These are phyloP conservation scores for Aegilops umbellulata DNA, from an alignment of 176 grass and related monocot genomes.

Conservation along the genomic window DNA sequence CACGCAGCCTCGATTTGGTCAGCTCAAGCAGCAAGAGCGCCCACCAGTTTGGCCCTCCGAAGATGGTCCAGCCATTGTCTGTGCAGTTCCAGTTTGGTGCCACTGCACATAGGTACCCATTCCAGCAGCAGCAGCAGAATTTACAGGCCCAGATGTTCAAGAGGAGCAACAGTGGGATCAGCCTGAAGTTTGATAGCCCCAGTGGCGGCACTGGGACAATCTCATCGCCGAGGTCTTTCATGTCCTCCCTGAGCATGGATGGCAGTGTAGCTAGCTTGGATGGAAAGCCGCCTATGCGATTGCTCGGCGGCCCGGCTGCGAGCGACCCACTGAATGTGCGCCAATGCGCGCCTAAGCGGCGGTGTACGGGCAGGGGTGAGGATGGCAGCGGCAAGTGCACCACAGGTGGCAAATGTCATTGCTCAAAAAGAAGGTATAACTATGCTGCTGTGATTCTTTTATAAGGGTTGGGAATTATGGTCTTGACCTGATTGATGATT, in stretches of 20 bases:
- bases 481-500: not conserved
- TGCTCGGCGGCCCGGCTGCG: constrained; percentile 44
- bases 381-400: constrained; percentile 75
- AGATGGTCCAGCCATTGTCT: constrained; percentile 45
- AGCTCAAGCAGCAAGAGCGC: constrained; percentile 25
- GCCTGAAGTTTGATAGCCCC: constrained; percentile 70
- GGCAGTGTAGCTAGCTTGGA: constrained; percentile 70
- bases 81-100: constrained; percentile 50
- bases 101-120: constrained; percentile 44
- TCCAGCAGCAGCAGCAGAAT: constrained; percentile 72
- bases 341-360: constrained; percentile 36
- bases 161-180: constrained; percentile 61
- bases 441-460: not conserved
- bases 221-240: constrained; percentile 57
- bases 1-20: constrained; percentile 17
- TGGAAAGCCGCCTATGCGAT: constrained; percentile 59
- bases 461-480: not conserved
- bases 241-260: constrained; percentile 83
- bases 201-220: constrained; percentile 38
- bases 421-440: constrained; percentile 84
- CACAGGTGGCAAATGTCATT: constrained; percentile 63
- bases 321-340: constrained; percentile 50
- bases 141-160: constrained; percentile 74
- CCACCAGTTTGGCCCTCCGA: constrained; percentile 31
- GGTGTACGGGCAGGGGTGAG: constrained; percentile 52